phyloP scores from a whole-genome alignment of 2,329 filamentous ascomycete species.

The Aspergillus sp. region DNA sequence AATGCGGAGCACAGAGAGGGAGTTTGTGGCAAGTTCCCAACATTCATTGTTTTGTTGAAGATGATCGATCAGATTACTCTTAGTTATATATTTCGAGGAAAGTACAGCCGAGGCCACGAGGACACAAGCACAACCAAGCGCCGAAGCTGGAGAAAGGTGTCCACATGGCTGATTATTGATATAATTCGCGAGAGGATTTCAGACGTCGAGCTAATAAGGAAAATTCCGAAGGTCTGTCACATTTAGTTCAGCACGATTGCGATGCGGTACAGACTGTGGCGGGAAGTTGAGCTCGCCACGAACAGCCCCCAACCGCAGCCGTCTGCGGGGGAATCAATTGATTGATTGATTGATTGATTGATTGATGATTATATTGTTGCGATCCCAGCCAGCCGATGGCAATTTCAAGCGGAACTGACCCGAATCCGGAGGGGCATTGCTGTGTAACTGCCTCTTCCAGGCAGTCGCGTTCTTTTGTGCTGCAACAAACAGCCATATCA shows the following conservation, averaged over 20 bases:
- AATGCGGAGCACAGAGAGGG: no score
- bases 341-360: no score
- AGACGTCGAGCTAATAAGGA: no score
- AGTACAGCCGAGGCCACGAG: neutral
- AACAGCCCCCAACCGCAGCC: no score
- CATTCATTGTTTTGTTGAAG: neutral
- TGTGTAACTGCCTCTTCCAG: neutral
- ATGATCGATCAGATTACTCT: neutral
- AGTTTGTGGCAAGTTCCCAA: neutral
- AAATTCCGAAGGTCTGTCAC: no score
- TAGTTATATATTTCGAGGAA: neutral
- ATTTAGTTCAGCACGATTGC: no score
- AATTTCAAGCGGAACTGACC: neutral
- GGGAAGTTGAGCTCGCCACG: no score
- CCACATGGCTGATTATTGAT: no score
- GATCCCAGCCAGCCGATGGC: neutral
- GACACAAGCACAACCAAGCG: neutral
- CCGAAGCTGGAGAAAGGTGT: no score
- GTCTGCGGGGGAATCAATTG: no score
- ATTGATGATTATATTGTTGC: neutral
- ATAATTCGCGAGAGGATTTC: no score
- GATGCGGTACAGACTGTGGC: no score
- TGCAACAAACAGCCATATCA: neutral
- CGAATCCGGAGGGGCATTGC: neutral
- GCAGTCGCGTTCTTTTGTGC: neutral